These are phyloP conservation scores for Ceratocystis harringtonii DNA, from an alignment of 2,329 filamentous ascomycete species.

Conservation along the genomic window DNA sequence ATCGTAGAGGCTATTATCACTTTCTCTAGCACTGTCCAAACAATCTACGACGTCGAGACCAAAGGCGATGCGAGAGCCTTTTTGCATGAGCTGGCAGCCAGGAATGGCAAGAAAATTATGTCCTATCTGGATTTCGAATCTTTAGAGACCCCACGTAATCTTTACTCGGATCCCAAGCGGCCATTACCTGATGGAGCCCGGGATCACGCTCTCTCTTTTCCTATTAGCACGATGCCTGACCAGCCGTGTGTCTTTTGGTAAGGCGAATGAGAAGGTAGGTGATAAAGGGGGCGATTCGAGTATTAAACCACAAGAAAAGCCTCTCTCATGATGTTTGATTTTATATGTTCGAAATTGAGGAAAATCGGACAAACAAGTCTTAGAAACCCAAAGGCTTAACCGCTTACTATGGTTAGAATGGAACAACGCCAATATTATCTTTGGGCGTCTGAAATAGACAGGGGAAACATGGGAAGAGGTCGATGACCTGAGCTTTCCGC, in stretches of 20 bases:
- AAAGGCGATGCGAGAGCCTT: not conserved
- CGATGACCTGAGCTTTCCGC: too few species aligned
- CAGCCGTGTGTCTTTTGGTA: slow-evolving; percentile 6
- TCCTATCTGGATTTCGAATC: not conserved
- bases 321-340: not conserved
- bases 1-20: not conserved
- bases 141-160: not conserved
- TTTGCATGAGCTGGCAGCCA: not conserved
- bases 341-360: too few species aligned
- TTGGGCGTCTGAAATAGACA: too few species aligned
- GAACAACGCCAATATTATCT: not conserved
- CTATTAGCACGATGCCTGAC: not conserved
- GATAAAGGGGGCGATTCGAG: not conserved
- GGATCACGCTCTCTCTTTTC: not conserved
- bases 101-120: not conserved
- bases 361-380: too few species aligned
- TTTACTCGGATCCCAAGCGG: not conserved
- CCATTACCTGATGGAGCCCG: not conserved
- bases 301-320: not conserved
- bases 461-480: too few species aligned
- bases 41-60: not conserved
- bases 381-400: too few species aligned
- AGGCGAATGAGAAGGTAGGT: not conserved
- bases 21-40: not conserved
- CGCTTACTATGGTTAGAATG: too few species aligned